A percentile compares a stretch with the other conserved stretches of the same genome.
Evolutionary conservation across 306 rosid genomes (phyloP).

Genomic region (Malus asiatica): DNA sequence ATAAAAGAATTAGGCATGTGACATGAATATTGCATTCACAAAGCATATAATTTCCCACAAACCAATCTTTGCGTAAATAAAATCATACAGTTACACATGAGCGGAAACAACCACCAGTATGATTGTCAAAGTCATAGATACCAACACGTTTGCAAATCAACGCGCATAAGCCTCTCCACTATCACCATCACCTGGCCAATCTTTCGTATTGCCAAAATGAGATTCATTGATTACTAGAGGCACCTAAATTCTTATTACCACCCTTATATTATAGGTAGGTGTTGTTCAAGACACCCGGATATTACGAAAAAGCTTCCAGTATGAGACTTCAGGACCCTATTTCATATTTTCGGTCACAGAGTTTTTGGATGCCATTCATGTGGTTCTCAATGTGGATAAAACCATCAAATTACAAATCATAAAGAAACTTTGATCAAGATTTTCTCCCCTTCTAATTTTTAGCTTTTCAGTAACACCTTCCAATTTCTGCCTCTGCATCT

Average conservation of each 20-base stretch:
- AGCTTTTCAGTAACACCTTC: too few species aligned
- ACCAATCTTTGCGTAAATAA: slow-evolving; percentile 5
- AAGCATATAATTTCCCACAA: not conserved
- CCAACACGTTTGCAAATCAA: not conserved
- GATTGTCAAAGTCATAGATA: not conserved
- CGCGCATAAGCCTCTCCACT: not conserved
- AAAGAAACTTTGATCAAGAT: not conserved
- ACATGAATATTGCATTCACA: not conserved
- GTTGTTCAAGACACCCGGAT: not conserved
- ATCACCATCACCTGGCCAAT: not conserved
- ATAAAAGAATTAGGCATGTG: not conserved
- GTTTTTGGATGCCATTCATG: not conserved
- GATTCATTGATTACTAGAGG: not conserved
- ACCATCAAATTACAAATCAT: not conserved
- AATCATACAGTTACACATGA: not conserved
- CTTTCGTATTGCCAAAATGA: not conserved
- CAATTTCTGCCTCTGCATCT: not conserved
- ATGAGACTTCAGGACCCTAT: not conserved
- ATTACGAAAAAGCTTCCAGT: not conserved
- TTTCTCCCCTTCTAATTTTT: not conserved
- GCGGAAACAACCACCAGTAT: not conserved
- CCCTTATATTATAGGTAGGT: not conserved
- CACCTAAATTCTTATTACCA: not conserved
- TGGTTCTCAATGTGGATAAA: not conserved
- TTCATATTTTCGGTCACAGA: not conserved